Conservation (phyloP, 2,329 filamentous ascomycete species). For the Diaporthe sp. region DNA sequence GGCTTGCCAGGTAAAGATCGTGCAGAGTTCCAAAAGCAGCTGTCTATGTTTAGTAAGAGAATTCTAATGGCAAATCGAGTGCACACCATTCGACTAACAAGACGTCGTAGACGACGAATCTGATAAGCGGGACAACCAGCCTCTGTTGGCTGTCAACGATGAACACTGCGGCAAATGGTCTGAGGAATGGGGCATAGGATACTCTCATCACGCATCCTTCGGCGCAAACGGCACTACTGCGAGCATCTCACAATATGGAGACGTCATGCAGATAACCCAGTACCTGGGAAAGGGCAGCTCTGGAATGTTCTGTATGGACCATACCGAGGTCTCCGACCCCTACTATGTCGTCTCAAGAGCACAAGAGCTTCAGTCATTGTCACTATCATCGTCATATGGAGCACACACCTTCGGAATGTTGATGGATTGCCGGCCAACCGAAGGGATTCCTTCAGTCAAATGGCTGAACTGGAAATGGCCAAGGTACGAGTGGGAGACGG, state of each 20-base stretch:
- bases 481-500: background rate
- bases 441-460: background rate
- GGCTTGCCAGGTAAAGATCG: no score
- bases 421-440: no score
- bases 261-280: slow-evolving; percentile 1
- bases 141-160: no score
- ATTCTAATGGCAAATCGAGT: no score
- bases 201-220: background rate
- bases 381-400: background rate
- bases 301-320: slow-evolving; percentile 1
- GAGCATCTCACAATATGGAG: background rate
- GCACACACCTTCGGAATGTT: no score
- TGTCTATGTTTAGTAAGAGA: no score
- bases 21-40: no score
- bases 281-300: background rate
- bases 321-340: background rate
- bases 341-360: background rate
- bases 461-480: background rate
- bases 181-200: no score
- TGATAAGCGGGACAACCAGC: no score
- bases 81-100: no score
- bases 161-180: no score
- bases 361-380: background rate
- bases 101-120: no score
- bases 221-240: background rate